phyloP scores from a whole-genome alignment of 2,329 filamentous ascomycete genomes.

The Hirsutella rhossiliensis region DNA sequence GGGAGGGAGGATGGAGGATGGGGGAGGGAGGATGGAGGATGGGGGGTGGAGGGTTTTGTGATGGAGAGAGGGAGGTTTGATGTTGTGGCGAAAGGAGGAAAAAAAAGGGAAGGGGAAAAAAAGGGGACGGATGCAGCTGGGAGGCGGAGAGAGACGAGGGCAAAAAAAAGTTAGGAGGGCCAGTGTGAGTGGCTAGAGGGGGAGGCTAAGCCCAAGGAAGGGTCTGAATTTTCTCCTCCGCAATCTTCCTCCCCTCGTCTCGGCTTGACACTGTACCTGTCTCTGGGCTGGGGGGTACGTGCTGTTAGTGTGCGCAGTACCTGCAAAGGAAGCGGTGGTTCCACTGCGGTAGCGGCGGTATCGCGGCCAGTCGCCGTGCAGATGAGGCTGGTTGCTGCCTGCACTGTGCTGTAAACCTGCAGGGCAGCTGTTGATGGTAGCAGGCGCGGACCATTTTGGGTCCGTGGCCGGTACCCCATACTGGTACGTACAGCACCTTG shows the following conservation, averaged over 20 bases:
- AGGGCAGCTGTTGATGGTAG: too few species aligned
- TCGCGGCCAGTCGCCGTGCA: too few species aligned
- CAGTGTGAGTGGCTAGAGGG: slow-evolving; percentile 10
- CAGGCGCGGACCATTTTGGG: too few species aligned
- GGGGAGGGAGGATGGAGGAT: slow-evolving; percentile 17
- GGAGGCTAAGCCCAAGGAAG: slow-evolving; percentile 16
- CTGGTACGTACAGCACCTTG: too few species aligned
- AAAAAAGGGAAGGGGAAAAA: slow-evolving; percentile 8
- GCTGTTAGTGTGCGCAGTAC: too few species aligned
- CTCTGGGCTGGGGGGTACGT: too few species aligned
- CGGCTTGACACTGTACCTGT: too few species aligned
- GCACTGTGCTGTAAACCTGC: too few species aligned
- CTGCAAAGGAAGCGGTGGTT: too few species aligned
- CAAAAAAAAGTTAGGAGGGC: slow-evolving; percentile 21
- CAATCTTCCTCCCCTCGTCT: not conserved
- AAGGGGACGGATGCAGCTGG: slow-evolving; percentile 1
- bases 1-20: slow-evolving; percentile 17
- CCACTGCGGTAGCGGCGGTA: too few species aligned
- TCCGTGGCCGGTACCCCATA: too few species aligned
- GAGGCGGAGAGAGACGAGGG: slow-evolving; percentile 3
- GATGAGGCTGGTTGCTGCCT: too few species aligned
- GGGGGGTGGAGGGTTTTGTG: slow-evolving; percentile 13
- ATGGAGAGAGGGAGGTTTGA: slow-evolving; percentile 1
- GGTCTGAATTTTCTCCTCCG: not conserved
- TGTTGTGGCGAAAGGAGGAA: slow-evolving; percentile 11